Evolutionary conservation across 2,329 filamentous ascomycete species (phyloP), one percentile per base, ranked within the genome.

Genomic region (Aspergillus tubingensis): DNA sequence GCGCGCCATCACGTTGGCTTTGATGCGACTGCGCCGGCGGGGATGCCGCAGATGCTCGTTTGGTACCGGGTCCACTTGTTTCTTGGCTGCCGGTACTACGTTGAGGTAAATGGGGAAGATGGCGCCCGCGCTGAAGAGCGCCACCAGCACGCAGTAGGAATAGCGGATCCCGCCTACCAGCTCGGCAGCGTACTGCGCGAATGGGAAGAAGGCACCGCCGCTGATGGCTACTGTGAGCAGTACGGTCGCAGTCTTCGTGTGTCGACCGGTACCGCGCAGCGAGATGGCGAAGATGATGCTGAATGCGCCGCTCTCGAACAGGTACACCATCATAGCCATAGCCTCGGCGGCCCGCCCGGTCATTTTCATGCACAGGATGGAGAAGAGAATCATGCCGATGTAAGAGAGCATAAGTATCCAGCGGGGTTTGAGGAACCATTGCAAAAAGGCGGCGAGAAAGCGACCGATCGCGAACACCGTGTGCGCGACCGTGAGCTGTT

Each of bases 281-380:
- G 79, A 76, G 62, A 85, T 83, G 11, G 83, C 84, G 64, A 83
- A 88, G 57, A 86, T 83, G 52, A 85, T 81, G 43, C 82, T 79
- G 72, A 87, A 88, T 2, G 84, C 76, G 3, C 86, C 85, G 8
- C 84, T 85, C 73, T 88, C 84, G 65, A 86, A 86, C 63, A 87
- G 82, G 68, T 83, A 86, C 50, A 84, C 67, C 63, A 87, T 74
- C 56, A 85, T 74, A 13, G 81, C 72, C 69, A 83, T 78, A 2
- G 78, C 76, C 2, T 83, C 75, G 5, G 79, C 82, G 0, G 76
- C 70, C 4, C 74, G 65, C 8, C 81, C 82, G 3, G 73, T 70
- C 1, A 80, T 74, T 59, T 79, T 77, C 79, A 85, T 86, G 21
- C 78, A 80, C 4, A 86, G 77, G 0, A 78, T 78, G 2, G 80